phyloP scores from a whole-genome alignment of 495 filamentous ascomycete species.

The Thermochaetoides thermophila region DNA sequence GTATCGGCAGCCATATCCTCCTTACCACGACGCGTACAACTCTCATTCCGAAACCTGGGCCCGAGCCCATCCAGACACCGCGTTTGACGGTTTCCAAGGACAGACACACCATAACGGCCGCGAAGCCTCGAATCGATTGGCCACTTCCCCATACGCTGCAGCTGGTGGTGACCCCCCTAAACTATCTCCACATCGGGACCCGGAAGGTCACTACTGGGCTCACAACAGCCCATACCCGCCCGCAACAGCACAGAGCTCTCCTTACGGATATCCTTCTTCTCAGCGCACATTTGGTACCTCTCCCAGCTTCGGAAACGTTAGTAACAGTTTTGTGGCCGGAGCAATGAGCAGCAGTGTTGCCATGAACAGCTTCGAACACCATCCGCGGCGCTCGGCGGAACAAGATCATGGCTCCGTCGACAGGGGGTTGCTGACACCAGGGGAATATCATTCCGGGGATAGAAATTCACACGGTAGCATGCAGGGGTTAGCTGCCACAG shows the following conservation, averaged over 20 bases:
- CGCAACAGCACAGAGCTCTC: constrained; percentile 1
- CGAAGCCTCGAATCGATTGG: constrained; percentile 8
- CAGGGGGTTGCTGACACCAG: constrained; percentile 1
- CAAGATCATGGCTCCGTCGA: constrained; percentile 15
- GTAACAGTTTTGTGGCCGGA: constrained; percentile 52
- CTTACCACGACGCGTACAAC: constrained; percentile 10
- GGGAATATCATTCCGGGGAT: constrained; percentile 9
- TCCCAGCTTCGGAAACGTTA: constrained; percentile 62
- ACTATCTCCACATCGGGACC: constrained; percentile 13
- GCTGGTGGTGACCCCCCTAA: too few species aligned
- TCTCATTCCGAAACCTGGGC: constrained; percentile 16
- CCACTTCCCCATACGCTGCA: constrained; percentile 8
- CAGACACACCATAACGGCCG: constrained; percentile 24
- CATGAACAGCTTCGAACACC: constrained; percentile 54
- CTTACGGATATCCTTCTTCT: constrained; percentile 2
- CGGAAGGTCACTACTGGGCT: constrained; percentile 17
- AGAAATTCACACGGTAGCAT: constrained; percentile 11
- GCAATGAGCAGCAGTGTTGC: constrained; percentile 69
- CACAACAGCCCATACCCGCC: constrained; percentile 12
- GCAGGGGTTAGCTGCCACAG: constrained; percentile 9
- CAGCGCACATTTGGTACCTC: constrained; percentile 45
- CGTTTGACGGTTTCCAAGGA: constrained; percentile 26
- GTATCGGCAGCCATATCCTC: constrained; percentile 12
- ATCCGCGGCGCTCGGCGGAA: constrained; percentile 41
- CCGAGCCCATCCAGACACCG: constrained; percentile 28